Percentiles rank a stretch among this genome's conserved stretches.
phyloP scores from a whole-genome alignment of 345 rosid genomes.

The Linum usitatissimum region DNA sequence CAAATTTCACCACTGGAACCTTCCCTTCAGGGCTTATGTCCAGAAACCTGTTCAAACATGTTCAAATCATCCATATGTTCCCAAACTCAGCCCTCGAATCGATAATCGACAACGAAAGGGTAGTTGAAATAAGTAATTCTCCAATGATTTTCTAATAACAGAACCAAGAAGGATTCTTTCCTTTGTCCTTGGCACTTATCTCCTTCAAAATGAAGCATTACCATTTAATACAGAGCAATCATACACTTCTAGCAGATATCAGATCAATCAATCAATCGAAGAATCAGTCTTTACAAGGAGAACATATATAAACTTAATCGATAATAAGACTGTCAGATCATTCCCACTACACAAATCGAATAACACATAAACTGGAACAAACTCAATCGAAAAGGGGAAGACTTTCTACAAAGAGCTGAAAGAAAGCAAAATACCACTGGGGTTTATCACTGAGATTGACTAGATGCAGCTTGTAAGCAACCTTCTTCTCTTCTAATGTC shows the following conservation, averaged over 20 bases:
- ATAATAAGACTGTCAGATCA: no score
- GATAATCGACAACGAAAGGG: no score
- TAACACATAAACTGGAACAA: background rate
- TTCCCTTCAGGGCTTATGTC: slow-evolving; percentile 76
- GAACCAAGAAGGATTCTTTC: background rate
- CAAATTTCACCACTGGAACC: slow-evolving; percentile 64
- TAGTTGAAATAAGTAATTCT: no score
- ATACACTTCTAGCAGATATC: background rate
- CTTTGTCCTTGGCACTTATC: background rate
- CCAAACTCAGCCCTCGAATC: background rate
- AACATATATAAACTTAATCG: no score
- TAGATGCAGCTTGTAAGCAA: slow-evolving; percentile 47
- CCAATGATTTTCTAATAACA: background rate
- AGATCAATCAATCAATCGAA: background rate
- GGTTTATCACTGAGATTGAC: slow-evolving; percentile 59
- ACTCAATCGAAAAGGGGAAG: background rate
- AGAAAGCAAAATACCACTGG: slow-evolving; percentile 46
- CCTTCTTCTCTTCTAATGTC: slow-evolving; percentile 81
- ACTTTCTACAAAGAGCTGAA: background rate
- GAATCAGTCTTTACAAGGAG: no score
- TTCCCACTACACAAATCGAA: no score
- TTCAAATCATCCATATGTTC: background rate
- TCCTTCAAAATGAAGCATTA: background rate
- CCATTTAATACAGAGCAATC: background rate
- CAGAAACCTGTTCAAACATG: slow-evolving; percentile 41